Evolutionary conservation across 495 filamentous ascomycete species (phyloP).

Genomic region (Cryomyces minteri): DNA sequence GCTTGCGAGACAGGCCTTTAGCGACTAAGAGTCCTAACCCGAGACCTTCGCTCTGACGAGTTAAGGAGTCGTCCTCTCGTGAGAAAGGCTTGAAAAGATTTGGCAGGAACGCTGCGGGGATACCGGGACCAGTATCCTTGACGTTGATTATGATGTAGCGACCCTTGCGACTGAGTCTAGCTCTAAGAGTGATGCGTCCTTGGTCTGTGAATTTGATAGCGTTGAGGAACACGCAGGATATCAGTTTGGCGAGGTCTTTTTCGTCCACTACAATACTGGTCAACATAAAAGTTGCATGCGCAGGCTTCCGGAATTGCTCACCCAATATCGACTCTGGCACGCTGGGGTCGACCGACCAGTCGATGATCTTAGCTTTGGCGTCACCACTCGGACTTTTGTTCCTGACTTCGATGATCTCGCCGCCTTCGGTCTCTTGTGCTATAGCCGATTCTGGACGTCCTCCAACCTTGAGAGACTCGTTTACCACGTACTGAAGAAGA

Average conservation of each 20-base stretch:
- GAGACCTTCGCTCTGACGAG: conserved; percentile 51
- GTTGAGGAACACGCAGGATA: conserved; percentile 59
- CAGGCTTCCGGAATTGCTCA: conserved; percentile 9
- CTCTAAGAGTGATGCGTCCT: conserved; percentile 43
- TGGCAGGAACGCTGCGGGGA: conserved; percentile 47
- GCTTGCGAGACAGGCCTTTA: conserved; percentile 55
- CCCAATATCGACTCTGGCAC: conserved; percentile 48
- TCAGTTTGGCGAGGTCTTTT: conserved; percentile 52
- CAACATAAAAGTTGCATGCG: too few species aligned
- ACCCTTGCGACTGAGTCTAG: conserved; percentile 28
- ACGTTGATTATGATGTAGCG: conserved; percentile 44
- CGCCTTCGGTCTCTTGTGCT: conserved; percentile 37
- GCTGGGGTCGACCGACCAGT: conserved; percentile 44
- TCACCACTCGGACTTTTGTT: conserved; percentile 40
- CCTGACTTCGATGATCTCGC: conserved; percentile 49
- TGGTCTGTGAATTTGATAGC: conserved; percentile 65
- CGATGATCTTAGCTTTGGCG: conserved; percentile 38
- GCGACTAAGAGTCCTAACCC: conserved; percentile 61
- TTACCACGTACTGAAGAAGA: conserved; percentile 46
- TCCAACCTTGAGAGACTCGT: conserved; percentile 52
- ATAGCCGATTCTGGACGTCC: conserved; percentile 53
- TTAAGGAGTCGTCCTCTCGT: conserved; percentile 53
- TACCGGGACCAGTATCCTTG: conserved; percentile 54
- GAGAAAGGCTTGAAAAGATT: conserved; percentile 62
- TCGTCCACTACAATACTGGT: conserved; percentile 32